Base-by-base conservation (phyloP, 129 eudicot genomes). In the Oenanthe sinensis region DNA sequence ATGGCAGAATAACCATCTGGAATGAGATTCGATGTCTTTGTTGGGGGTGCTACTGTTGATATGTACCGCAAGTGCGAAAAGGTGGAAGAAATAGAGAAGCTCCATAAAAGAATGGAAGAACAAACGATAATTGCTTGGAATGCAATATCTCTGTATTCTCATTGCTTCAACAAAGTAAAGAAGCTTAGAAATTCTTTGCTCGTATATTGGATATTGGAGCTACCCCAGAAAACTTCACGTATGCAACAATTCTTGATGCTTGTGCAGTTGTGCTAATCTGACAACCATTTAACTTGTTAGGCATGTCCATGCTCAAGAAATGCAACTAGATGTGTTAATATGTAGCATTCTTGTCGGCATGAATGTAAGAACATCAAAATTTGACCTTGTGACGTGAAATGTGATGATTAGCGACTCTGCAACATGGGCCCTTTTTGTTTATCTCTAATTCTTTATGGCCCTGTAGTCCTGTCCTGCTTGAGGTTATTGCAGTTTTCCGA, bases 41-140 rank as follows among this genome's bases (percentile, higher is more conserved):
- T 91, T 14, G 93, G 93, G 33, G 89, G 87, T 72, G 86, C 91
- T 26, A 84, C 91, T 40, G 91, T 90, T 36, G 98, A 94, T 65
- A 94, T 94, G 98, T 91, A 91, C 72, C 84, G 92, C 84, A 94
- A 94, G 81, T 86, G 96, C 52, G 86, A 72, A 40, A 87, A 79
- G 80, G 84, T 93, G 68, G 97, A 88, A 76, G 92, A 93, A 54
- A 97, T 97, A 37, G 84, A 91, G 79, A 91, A 89, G 81, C 88
- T 91, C 75, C 97, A 93, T 55, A 82, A 80, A 46, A 81, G 90
- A 79, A 81, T 93, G 89, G 86, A 79, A 42, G 87, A 85, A 70
- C 89, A 88, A 75, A 91, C 95, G 28, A 83, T 88, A 79, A 97
- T 94, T 46, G 88, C 98, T 11, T 91, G 97, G 98, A 94, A 94